A percentile compares a stretch with the other conserved stretches of the same genome.
phyloP scores from a whole-genome alignment of 108 stramenopile species.

The Cyclostephanos tholiformis region DNA sequence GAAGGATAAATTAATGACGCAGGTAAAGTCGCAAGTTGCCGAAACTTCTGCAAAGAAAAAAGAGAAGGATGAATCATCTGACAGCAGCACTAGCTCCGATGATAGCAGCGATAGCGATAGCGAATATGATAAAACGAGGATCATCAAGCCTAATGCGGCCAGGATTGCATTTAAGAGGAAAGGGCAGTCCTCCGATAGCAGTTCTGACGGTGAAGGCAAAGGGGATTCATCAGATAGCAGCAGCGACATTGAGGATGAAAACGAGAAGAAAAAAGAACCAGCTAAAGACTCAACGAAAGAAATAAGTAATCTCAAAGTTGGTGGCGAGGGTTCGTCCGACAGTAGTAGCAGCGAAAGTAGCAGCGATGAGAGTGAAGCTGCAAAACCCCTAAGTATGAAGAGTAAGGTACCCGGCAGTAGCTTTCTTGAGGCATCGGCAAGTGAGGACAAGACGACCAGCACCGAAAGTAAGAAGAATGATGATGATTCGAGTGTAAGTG shows the following conservation, averaged over 20 bases:
- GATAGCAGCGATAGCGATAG: conserved; percentile 20
- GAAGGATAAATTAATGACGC: background rate
- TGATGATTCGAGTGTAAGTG: conserved; percentile 55
- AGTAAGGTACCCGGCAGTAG: conserved; percentile 10
- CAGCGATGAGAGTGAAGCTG: conserved; percentile 18
- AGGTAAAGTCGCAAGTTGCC: conserved; percentile 9
- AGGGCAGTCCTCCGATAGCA: conserved; percentile 9
- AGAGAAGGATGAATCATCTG: conserved; percentile 10
- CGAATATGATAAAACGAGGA: conserved; percentile 19
- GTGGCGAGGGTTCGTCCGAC: conserved; percentile 7
- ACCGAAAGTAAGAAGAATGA: background rate
- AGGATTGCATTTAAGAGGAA: background rate
- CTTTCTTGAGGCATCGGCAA: background rate
- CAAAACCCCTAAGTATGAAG: conserved; percentile 32
- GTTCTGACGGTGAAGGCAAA: conserved; percentile 18
- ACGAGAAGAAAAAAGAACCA: background rate
- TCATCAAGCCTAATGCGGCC: conserved; percentile 4
- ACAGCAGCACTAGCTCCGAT: conserved; percentile 16
- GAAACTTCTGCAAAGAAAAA: background rate
- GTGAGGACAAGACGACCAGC: background rate
- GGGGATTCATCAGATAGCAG: conserved; percentile 21
- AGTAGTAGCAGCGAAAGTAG: conserved; percentile 38
- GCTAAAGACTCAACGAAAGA: background rate
- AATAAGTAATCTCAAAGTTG: background rate
- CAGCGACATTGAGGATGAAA: conserved; percentile 21